Percentiles rank a stretch among this genome's conserved stretches.
Conservation (phyloP, 78 protist genomes). For the Abeoforma whisleri region DNA sequence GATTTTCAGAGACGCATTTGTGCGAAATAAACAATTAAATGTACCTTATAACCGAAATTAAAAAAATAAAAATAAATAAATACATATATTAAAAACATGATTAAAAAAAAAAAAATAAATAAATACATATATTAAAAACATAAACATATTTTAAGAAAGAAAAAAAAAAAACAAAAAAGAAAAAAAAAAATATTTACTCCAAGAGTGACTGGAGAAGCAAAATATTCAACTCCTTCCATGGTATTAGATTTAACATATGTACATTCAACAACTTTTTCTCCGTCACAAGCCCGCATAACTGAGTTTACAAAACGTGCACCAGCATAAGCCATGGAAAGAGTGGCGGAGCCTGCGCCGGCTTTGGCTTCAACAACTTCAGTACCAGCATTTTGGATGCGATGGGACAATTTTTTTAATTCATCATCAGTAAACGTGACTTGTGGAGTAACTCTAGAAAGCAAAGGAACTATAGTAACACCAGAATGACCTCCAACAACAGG, state of each 20-base stretch:
- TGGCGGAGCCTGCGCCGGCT: slow-evolving; percentile 68
- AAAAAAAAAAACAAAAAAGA: no score
- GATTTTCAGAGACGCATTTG: no score
- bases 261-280: slow-evolving; percentile 55
- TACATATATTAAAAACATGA: no score
- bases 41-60: no score
- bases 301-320: slow-evolving; percentile 59
- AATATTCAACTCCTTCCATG: no score
- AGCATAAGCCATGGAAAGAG: slow-evolving; percentile 83
- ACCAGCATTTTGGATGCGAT: slow-evolving; percentile 66
- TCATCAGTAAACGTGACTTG: slow-evolving; percentile 49
- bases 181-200: no score
- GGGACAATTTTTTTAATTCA: slow-evolving; percentile 47
- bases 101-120: no score
- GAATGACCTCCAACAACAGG: slow-evolving; percentile 78
- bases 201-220: no score
- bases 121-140: no score
- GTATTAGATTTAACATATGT: slow-evolving; percentile 58
- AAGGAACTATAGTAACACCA: slow-evolving; percentile 68
- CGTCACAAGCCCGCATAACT: slow-evolving; percentile 48
- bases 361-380: slow-evolving; percentile 76
- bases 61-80: no score
- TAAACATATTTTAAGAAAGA: no score
- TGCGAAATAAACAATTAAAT: no score
- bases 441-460: slow-evolving; percentile 51